Conservation (phyloP, 2,329 filamentous ascomycete genomes). For the Fusarium napiforme region DNA sequence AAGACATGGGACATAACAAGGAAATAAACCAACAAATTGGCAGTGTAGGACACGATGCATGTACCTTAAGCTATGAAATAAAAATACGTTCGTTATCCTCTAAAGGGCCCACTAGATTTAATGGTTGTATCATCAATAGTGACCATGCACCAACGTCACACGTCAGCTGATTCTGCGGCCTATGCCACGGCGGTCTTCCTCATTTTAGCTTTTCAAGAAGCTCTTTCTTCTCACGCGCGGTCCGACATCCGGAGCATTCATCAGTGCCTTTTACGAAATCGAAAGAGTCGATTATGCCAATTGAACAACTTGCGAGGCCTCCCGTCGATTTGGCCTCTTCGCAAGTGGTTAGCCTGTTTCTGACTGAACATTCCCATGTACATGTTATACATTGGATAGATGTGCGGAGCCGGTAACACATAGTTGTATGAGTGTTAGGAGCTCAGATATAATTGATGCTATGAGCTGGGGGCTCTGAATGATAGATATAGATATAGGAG, state of each 20-base stretch:
- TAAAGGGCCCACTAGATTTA: background rate
- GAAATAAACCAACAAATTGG: background rate
- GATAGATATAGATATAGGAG: background rate
- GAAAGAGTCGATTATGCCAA: background rate
- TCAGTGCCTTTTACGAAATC: background rate
- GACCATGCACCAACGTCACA: background rate
- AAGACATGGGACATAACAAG: background rate
- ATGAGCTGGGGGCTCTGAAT: background rate
- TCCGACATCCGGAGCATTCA: fast-evolving
- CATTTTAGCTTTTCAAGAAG: background rate
- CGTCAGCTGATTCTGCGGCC: fast-evolving
- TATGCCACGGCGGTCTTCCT: fast-evolving
- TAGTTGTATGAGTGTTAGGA: fast-evolving
- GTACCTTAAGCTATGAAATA: background rate
- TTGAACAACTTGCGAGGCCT: background rate
- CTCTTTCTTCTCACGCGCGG: background rate
- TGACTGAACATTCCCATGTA: background rate
- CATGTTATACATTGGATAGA: background rate
- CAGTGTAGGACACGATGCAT: background rate
- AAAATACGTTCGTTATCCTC: background rate
- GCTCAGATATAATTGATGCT: fast-evolving
- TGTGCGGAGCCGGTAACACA: background rate
- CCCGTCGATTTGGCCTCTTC: background rate
- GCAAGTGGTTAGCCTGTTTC: background rate
- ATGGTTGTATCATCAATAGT: background rate